Evolutionary conservation across 495 filamentous ascomycete species (phyloP).

Genomic region (Penicillium diatomitis): DNA sequence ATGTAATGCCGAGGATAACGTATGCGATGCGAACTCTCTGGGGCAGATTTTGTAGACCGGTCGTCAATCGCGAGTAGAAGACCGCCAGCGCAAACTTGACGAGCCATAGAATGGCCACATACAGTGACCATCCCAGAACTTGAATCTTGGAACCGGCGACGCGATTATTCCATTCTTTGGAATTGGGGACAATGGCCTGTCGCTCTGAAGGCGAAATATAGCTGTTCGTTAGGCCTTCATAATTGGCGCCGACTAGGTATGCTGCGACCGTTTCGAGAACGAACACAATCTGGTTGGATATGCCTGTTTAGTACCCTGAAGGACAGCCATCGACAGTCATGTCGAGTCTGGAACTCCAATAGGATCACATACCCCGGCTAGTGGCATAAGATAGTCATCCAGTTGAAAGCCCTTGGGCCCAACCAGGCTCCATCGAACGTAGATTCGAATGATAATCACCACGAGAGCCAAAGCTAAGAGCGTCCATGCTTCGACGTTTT

Average conservation of each 20-base stretch:
- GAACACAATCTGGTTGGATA: slow-evolving; percentile 17
- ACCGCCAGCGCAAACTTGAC: slow-evolving; percentile 42
- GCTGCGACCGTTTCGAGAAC: slow-evolving; percentile 24
- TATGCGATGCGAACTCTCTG: slow-evolving; percentile 39
- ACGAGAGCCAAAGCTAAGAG: slow-evolving; percentile 37
- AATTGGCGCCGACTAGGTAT: slow-evolving; percentile 28
- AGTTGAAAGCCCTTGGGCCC: slow-evolving; percentile 36
- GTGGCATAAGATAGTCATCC: slow-evolving; percentile 51
- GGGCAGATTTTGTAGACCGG: slow-evolving; percentile 31
- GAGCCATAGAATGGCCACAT: slow-evolving; percentile 41
- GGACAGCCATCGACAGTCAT: no score
- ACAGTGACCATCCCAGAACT: slow-evolving; percentile 43
- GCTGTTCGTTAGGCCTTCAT: slow-evolving; percentile 40
- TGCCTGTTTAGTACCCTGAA: no score
- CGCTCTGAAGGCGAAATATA: slow-evolving; percentile 40
- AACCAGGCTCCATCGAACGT: slow-evolving; percentile 37
- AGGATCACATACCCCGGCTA: slow-evolving; percentile 33
- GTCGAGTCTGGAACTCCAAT: neutral
- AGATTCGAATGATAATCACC: slow-evolving; percentile 35
- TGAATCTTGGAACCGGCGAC: slow-evolving; percentile 44
- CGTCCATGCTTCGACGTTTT: slow-evolving; percentile 35
- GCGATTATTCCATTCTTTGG: slow-evolving; percentile 31
- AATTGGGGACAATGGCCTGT: slow-evolving; percentile 25
- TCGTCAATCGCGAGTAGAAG: slow-evolving; percentile 45
- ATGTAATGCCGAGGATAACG: slow-evolving; percentile 35